Evolutionary conservation across 306 rosid genomes (phyloP).

Genomic region (Luffa acutangula): DNA sequence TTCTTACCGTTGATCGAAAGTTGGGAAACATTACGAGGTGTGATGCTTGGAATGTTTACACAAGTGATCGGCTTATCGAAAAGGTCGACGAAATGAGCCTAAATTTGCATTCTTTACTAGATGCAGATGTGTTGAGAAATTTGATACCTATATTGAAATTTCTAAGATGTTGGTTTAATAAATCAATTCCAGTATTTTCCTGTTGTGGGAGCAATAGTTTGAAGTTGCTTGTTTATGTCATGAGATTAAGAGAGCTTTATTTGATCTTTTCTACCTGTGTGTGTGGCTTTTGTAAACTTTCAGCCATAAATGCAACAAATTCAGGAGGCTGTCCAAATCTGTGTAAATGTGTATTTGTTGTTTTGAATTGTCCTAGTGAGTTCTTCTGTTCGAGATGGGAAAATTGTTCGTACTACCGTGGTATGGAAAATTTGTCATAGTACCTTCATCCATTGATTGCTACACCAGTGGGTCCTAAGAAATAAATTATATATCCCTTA

Average conservation of each 20-base stretch:
- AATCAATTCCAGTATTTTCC: neutral
- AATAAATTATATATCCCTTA: no score
- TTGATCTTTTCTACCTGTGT: neutral
- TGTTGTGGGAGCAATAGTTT: neutral
- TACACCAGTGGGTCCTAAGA: no score
- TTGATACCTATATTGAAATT: neutral
- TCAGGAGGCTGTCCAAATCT: neutral
- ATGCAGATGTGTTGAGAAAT: neutral
- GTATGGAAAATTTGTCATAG: no score
- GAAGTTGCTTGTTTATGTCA: neutral
- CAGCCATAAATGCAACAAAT: neutral
- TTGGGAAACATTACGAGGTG: constrained; percentile 52
- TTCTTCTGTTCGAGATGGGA: no score
- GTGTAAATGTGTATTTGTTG: neutral
- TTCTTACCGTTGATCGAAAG: constrained; percentile 61
- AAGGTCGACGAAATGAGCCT: constrained; percentile 62
- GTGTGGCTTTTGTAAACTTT: neutral
- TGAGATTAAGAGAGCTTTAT: neutral
- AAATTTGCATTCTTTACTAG: constrained; percentile 38
- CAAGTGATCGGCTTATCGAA: constrained; percentile 66
- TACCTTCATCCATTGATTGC: no score
- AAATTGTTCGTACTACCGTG: no score
- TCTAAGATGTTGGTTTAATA: neutral
- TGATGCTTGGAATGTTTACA: constrained; percentile 59
- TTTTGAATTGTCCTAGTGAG: neutral